These are phyloP conservation scores for Aspergillus novofumigatus DNA, from an alignment of 2,329 filamentous ascomycete genomes.

Conservation along the genomic window DNA sequence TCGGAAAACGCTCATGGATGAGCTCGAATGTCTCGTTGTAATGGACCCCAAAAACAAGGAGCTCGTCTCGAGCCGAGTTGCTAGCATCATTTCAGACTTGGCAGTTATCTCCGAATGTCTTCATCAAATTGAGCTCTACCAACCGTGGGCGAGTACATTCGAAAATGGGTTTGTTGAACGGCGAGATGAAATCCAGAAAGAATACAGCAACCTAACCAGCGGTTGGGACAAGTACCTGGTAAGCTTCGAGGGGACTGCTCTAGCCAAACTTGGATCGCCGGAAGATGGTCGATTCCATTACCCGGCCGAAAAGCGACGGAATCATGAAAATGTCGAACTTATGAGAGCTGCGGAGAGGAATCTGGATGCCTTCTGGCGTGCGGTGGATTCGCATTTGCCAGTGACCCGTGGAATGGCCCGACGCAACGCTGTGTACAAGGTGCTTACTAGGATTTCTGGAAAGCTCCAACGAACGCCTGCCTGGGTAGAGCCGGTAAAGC, in stretches of 20 bases:
- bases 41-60: slow-evolving; percentile 32
- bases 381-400: slow-evolving; percentile 23
- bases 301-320: slow-evolving; percentile 47
- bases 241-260: slow-evolving; percentile 3
- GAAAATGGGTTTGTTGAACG: slow-evolving; percentile 24
- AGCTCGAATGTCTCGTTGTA: slow-evolving; percentile 45
- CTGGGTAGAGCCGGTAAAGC: slow-evolving; percentile 41
- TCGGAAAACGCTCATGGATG: slow-evolving; percentile 42
- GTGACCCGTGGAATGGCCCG: slow-evolving; percentile 17
- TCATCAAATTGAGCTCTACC: slow-evolving; percentile 45
- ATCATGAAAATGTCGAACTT: slow-evolving; percentile 40
- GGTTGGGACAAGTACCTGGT: background rate
- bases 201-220: background rate
- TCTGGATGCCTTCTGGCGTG: slow-evolving; percentile 48
- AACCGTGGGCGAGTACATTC: slow-evolving; percentile 47
- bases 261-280: slow-evolving; percentile 28
- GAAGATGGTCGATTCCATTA: slow-evolving; percentile 43
- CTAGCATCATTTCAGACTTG: slow-evolving; percentile 41
- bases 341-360: slow-evolving; percentile 47
- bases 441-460: slow-evolving; percentile 35
- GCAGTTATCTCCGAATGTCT: slow-evolving; percentile 45
- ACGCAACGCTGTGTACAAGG: slow-evolving; percentile 21
- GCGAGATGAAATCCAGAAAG: background rate
- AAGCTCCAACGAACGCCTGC: slow-evolving; percentile 46
- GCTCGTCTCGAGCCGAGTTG: slow-evolving; percentile 38